These are phyloP conservation scores for Blastobotrys ciferrii DNA, from an alignment of 1,139 yeast species.

Conservation along the genomic window DNA sequence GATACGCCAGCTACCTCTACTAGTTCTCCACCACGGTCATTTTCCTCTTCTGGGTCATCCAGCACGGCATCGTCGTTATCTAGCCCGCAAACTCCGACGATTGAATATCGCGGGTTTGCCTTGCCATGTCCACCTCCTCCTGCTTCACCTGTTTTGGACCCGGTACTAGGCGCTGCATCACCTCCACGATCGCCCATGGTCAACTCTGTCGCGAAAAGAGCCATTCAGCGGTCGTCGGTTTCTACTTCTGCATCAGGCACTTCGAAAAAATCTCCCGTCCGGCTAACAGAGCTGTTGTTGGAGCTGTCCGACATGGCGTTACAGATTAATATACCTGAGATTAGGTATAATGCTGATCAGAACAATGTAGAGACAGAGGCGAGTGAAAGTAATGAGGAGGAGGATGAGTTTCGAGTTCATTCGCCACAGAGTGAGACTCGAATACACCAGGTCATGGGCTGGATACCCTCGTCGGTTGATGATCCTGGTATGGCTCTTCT, in stretches of 20 bases:
- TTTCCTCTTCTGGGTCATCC: conserved; percentile 19
- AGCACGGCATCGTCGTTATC: conserved; percentile 12
- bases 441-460: conserved; percentile 53
- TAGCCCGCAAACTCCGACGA: conserved; percentile 19
- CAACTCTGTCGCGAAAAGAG: conserved; percentile 15
- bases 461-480: conserved; percentile 53
- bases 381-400: conserved; percentile 21
- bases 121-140: conserved; percentile 40
- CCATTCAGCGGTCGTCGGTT: conserved; percentile 7
- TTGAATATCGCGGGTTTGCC: conserved; percentile 62
- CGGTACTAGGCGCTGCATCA: conserved; percentile 12
- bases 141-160: not conserved
- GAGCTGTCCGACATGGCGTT: conserved; percentile 78
- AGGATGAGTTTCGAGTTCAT: conserved; percentile 29
- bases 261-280: conserved; percentile 52
- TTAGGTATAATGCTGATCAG: conserved; percentile 23
- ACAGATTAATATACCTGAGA: conserved; percentile 57
- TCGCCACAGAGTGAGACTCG: conserved; percentile 74
- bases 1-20: conserved; percentile 5
- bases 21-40: conserved; percentile 19
- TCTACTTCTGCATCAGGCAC: not conserved
- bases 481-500: conserved; percentile 64
- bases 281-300: conserved; percentile 58
- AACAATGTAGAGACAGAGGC: conserved; percentile 15
- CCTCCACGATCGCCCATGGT: conserved; percentile 25